Evolutionary conservation across 352 stramenopile genomes (phyloP), one percentile per base, ranked within the genome.

Genomic region (Saprolegnia parasitica): DNA sequence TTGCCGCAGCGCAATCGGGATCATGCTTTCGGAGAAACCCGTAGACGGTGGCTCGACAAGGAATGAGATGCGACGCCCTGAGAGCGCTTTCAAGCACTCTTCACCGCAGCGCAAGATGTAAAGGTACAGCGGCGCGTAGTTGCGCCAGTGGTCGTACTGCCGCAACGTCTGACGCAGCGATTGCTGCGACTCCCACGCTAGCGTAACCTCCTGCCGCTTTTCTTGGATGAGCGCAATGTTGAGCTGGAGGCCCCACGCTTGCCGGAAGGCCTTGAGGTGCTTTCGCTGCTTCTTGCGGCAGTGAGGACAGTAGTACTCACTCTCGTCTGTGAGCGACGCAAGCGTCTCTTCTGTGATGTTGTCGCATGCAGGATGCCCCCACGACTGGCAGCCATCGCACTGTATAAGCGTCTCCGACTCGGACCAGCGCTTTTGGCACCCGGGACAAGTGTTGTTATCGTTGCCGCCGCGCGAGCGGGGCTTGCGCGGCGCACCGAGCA

Each of bases 351-450:
- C 29, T 20, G 46, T 46, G n/a, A 89, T 55, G 0, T 57, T 56
- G 58, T 96, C 88, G 52, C 88, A 96, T 5, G 75, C 74, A n/a
- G 84, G 84, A 67, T 96, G 88, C 0, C 82, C 86, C 88, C 88
- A 96, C 6, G 77, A 78, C 65, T 96, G 87, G 39, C 88, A 96
- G 0, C 78, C 82, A 64, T 96, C 89, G 46, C 88, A 96, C 55
- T 96, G 88, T 52, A 96, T 93, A 1, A 96, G 68, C 16, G 92
- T 88, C 45, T 88, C 84, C 26, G 95, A 81, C 23, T 91, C 77
- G 1, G 76, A 70, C 85, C 88, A 95, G 47, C 87, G 88, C 13
- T 76, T 74, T 18, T 72, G 65, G 58, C 88, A 96, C 56, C 92
- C 81, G 4, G 88, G 88, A 50, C 88, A 96, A 23, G 86, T 88